Evolutionary conservation across 2,329 filamentous ascomycete species (phyloP).

Genomic region (Epichloe sylvatica): DNA sequence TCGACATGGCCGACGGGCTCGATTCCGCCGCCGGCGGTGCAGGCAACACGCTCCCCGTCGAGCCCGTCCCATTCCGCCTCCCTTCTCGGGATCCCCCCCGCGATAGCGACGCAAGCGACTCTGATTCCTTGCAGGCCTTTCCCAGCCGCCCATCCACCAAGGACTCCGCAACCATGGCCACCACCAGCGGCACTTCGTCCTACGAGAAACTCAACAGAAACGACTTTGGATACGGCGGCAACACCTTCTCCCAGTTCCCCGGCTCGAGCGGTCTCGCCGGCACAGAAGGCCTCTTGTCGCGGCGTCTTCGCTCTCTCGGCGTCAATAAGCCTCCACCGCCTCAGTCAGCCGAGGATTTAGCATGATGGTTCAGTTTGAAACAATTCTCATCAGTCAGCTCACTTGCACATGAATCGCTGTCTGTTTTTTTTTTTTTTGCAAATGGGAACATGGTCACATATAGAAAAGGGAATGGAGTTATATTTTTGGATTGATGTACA

Average conservation of each 20-base stretch:
- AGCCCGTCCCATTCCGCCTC: conserved; percentile 38
- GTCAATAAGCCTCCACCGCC: conserved; percentile 19
- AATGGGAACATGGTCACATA: too few relatives aligned
- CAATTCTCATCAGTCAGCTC: too few relatives aligned
- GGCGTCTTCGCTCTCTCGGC: conserved; percentile 50
- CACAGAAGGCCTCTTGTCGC: conserved; percentile 53
- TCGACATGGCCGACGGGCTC: conserved; percentile 22
- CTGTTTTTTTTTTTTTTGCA: too few relatives aligned
- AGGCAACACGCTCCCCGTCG: conserved; percentile 25
- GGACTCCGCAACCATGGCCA: conserved; percentile 18
- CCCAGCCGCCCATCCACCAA: conserved; percentile 23
- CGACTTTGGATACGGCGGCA: conserved; percentile 48
- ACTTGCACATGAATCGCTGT: too few relatives aligned
- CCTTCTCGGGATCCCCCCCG: conserved; percentile 19
- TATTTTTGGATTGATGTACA: too few relatives aligned
- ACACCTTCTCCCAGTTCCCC: conserved; percentile 27
- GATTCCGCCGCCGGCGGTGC: conserved; percentile 9
- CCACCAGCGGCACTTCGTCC: conserved; percentile 10
- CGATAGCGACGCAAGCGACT: conserved; percentile 19
- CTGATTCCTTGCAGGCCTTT: conserved; percentile 13
- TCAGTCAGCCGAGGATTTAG: conserved; percentile 4
- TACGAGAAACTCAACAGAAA: conserved; percentile 59
- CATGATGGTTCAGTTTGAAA: background rate
- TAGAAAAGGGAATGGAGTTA: too few relatives aligned
- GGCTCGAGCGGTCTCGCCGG: conserved; percentile 23